Base-by-base conservation (phyloP, 23 red algal species). In the Gracilaria vermiculophylla region DNA sequence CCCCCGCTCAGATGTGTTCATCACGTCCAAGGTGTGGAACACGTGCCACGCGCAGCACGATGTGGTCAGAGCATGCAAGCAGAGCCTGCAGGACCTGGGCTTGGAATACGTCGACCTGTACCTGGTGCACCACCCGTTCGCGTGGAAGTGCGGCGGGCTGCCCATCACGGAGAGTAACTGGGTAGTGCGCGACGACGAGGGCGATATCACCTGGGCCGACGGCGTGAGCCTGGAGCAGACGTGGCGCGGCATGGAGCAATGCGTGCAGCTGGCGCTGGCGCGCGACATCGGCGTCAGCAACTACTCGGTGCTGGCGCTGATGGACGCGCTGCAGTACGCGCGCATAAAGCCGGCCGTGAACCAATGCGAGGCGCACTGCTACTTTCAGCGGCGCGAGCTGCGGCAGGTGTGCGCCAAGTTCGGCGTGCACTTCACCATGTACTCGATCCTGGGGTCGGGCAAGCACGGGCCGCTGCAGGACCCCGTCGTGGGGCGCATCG, bases 21-120 rank as follows among this genome's bases (percentile, higher is more conserved):
- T 98, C 54, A 92, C 88, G 32, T 76, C 65, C 1, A 98, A 98
- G 77, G 45, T 95, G 47, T 98, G 96, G 96, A 98, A 98, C 84
- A 94, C 92, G 28, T 90, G 85, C 41, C 92, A 94, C 36, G 81
- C 76, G 31, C 48, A 40, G 62, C 86, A 98, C 53, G 77, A 94
- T 21, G 96, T 98, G 33, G 62, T 86, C 13, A 70, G 65, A 24
- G 96, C 88, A 15, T 95, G 88, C 44, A 40, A 78, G 32, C 89
- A 75, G 27, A 87, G 86, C 8, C 28, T 98, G 41, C 37, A 65
- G 19, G 96, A 98, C 55, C 81, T 98, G 48, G 84, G 83, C 66
- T 43, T 95, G 16, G 92, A 91, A 19, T 98, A 98, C 48, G 45
- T 98, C 15, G 96, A 98, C 52, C 53, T 85, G 44, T 98, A 93